Evolutionary conservation across 2,329 filamentous ascomycete species (phyloP), one percentile per base, ranked within the genome.

Genomic region (Sarocladium kiliense): DNA sequence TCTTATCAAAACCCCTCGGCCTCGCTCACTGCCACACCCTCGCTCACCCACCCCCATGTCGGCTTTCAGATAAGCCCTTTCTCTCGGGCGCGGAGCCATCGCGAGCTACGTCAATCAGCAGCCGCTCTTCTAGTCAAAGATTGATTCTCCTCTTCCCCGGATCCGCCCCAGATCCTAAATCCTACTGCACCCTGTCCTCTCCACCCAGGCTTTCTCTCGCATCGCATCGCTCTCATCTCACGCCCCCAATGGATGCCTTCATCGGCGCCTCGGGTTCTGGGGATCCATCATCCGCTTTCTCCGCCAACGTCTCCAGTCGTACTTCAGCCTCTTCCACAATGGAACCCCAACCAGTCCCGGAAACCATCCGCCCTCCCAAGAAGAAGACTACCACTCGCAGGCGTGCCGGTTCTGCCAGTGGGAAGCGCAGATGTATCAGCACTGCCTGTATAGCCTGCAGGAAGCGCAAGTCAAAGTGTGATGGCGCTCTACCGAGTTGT

Each of bases 401-500:
- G 16, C 47, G 47, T 11, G 47, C 47, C 16, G 47, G 47, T 14
- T 51, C 47, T 21, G 47, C 16, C n/a, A 14, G 27, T 14, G 47
- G 47, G n/a, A 51, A 51, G 27, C 26, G 47, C 27, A 80, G 88
- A 62, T 92, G 89, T 68, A 87, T 93, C 57, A 91, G 87, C 71
- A 92, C 87, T n/a, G 89, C 89, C 10, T 93, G 89, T 67, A 84
- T 92, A 64, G 88, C 89, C 18, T 93, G 89, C 67, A 81, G 89
- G 19, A 85, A 84, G 67, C 78, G 89, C 60, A 93, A 93, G 65
- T 89, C 86, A 49, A 93, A 92, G 80, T 97, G 93, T 70, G 93
- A 97, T 71, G 93, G 93, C 57, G 92, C 91, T 55, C 78, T 89
- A 4, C 93, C 93, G 5, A 92, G 89, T 63, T 97, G 94, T 68